Percentiles rank a stretch among this genome's conserved stretches.
Conservation (phyloP, 345 rosid species). For the Murraya koenigii region DNA sequence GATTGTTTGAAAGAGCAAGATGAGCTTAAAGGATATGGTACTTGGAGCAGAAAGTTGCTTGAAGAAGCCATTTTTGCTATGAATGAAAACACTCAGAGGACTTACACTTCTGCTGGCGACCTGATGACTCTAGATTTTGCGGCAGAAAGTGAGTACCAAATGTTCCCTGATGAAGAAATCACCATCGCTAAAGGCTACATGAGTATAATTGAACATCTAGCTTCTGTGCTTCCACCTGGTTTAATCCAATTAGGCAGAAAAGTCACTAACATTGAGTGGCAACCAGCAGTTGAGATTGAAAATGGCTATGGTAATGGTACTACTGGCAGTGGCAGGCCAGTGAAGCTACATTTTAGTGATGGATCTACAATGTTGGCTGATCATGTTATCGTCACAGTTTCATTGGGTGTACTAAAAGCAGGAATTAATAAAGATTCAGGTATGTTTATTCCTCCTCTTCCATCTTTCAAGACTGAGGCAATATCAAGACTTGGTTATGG, state of each 20-base stretch:
- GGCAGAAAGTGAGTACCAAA: slow-evolving; percentile 85
- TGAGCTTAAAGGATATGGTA: slow-evolving; percentile 35
- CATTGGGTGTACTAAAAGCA: slow-evolving; percentile 87
- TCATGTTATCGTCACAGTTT: slow-evolving; percentile 88
- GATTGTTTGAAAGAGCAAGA: slow-evolving; percentile 31
- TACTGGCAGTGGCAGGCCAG: slow-evolving; percentile 34
- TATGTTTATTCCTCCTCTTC: slow-evolving; percentile 76
- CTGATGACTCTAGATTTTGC: slow-evolving; percentile 60
- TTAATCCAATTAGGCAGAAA: slow-evolving; percentile 60
- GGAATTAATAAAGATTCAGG: slow-evolving; percentile 50
- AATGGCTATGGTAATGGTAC: slow-evolving; percentile 32
- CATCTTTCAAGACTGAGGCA: slow-evolving; percentile 70
- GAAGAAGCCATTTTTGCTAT: slow-evolving; percentile 75
- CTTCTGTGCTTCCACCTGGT: slow-evolving; percentile 73
- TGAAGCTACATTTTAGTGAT: slow-evolving; percentile 78
- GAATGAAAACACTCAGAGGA: slow-evolving; percentile 79
- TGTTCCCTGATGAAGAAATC: slow-evolving; percentile 95
- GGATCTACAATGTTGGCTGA: slow-evolving; percentile 75
- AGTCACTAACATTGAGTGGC: slow-evolving; percentile 76
- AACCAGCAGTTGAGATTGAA: slow-evolving; percentile 27
- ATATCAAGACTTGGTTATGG: slow-evolving; percentile 85
- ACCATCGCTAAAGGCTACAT: slow-evolving; percentile 93
- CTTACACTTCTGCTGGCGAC: slow-evolving; percentile 87
- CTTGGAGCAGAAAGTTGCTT: slow-evolving; percentile 49
- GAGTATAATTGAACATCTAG: slow-evolving; percentile 59